These are phyloP conservation scores for Hondaea fermentalgiana DNA, from an alignment of 108 stramenopile genomes.

Conservation along the genomic window DNA sequence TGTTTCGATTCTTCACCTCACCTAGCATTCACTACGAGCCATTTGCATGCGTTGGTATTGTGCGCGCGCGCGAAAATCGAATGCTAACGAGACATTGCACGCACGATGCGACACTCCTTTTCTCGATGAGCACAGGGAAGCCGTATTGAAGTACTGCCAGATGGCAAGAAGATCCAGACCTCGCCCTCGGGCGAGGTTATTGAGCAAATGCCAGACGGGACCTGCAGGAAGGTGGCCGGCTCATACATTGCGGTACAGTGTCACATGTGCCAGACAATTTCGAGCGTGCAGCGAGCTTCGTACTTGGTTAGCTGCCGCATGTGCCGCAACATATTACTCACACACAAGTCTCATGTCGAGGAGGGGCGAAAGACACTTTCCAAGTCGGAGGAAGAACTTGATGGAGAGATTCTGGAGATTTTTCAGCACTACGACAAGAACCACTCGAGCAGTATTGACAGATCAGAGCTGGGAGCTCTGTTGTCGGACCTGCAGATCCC, in stretches of 20 bases:
- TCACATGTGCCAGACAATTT: neutral
- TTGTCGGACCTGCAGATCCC: neutral
- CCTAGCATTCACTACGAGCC: no score
- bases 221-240: neutral
- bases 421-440: neutral
- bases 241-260: neutral
- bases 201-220: neutral
- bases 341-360: neutral
- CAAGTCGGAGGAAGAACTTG: neutral
- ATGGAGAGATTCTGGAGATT: neutral
- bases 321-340: neutral
- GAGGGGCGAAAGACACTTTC: neutral
- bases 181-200: neutral
- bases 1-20: neutral
- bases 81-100: neutral
- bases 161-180: neutral
- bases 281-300: neutral
- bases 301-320: neutral
- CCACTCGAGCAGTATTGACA: neutral
- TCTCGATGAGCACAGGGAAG: neutral
- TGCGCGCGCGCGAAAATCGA: neutral
- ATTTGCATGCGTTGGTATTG: no score
- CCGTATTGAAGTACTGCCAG: neutral
- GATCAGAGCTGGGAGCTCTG: neutral
- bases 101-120: neutral